A percentile compares a stretch with the other conserved stretches of the same genome.
Evolutionary conservation across 2,329 filamentous ascomycete species (phyloP).

Genomic region (Colletotrichum sp.): DNA sequence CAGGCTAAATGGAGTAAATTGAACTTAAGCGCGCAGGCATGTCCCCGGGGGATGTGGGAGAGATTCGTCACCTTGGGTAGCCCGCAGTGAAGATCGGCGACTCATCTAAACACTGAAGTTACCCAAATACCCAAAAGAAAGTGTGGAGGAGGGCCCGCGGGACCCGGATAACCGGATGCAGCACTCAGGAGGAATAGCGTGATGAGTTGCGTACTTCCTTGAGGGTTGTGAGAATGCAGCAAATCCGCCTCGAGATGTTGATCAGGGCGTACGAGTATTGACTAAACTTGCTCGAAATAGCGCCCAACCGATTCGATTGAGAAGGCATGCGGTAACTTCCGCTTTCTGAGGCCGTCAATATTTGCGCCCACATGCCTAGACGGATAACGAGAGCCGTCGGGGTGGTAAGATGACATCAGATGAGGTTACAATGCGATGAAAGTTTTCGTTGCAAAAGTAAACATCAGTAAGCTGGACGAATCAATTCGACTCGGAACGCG

Average conservation of each 20-base stretch:
- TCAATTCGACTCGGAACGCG: rapidly evolving
- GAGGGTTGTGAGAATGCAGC: background rate
- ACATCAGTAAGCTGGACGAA: rapidly evolving
- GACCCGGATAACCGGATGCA: background rate
- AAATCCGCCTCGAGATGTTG: background rate
- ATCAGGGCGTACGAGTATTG: background rate
- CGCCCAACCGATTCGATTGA: background rate
- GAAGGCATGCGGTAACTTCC: background rate
- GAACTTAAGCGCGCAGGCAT: background rate
- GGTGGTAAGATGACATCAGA: rapidly evolving
- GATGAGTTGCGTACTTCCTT: background rate
- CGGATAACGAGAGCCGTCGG: background rate
- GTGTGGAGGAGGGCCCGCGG: background rate
- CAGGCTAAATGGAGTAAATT: background rate
- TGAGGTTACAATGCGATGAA: background rate
- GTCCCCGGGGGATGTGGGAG: background rate
- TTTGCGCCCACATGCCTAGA: background rate
- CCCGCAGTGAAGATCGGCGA: background rate
- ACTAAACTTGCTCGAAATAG: background rate
- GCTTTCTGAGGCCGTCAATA: background rate
- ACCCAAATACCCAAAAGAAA: background rate
- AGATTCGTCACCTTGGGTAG: background rate
- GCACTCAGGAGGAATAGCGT: background rate
- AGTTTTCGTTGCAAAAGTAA: background rate
- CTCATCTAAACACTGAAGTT: background rate